phyloP scores from a whole-genome alignment of 495 filamentous ascomycete genomes.

The Cryomyces minteri region DNA sequence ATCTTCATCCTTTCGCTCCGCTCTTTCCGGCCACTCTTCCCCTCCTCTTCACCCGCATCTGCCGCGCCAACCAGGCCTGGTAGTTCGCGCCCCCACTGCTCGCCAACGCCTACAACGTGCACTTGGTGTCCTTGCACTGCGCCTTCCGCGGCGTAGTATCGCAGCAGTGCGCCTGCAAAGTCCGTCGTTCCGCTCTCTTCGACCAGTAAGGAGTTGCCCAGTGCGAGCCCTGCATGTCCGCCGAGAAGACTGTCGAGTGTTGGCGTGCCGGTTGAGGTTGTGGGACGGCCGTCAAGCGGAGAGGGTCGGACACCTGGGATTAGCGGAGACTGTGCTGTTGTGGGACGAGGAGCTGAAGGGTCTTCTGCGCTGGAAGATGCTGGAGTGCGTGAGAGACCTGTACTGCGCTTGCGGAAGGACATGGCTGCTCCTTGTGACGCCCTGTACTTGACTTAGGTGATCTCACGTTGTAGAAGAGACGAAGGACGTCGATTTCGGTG shows the following conservation, averaged over 20 bases:
- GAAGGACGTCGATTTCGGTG: too few relatives aligned
- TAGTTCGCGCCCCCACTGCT: constrained; percentile 65
- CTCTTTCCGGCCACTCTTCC: constrained; percentile 12
- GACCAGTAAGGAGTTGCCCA: constrained; percentile 67
- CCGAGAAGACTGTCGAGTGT: constrained; percentile 74
- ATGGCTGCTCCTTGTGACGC: too few relatives aligned
- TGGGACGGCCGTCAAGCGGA: constrained; percentile 69
- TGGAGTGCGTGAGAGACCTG: constrained; percentile 34
- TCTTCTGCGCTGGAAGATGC: constrained; percentile 23
- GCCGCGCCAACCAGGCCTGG: constrained; percentile 47
- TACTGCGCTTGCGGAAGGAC: constrained; percentile 83
- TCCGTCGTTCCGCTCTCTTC: constrained; percentile 91
- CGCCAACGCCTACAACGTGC: constrained; percentile 62
- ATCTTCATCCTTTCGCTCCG: constrained; percentile 84
- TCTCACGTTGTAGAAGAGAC: too few relatives aligned
- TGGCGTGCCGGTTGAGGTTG: constrained; percentile 76
- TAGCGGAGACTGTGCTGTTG: background rate
- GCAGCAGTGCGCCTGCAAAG: constrained; percentile 66
- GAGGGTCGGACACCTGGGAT: constrained; percentile 65
- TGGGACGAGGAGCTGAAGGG: background rate
- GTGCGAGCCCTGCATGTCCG: constrained; percentile 70
- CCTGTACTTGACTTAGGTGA: too few relatives aligned
- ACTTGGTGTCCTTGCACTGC: constrained; percentile 80
- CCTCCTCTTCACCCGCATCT: constrained; percentile 22
- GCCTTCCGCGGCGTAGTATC: constrained; percentile 87